Evolutionary conservation across 371 early-diverging fungal species (phyloP).

Genomic region (Choanephora cucurbitarum): DNA sequence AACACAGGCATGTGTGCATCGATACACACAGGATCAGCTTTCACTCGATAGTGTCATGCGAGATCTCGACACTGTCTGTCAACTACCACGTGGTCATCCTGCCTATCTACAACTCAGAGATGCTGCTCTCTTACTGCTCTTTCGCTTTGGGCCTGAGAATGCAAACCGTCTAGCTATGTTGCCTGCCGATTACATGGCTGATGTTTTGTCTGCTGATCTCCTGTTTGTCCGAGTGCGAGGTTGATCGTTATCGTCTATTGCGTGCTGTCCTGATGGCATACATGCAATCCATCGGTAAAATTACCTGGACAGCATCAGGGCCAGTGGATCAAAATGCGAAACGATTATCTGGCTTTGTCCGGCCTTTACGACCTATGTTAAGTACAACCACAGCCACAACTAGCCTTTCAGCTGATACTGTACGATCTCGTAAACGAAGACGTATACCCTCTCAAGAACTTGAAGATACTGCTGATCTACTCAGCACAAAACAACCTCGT

Average conservation of each 20-base stretch:
- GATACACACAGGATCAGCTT: slow-evolving; percentile 36
- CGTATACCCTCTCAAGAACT: slow-evolving; percentile 46
- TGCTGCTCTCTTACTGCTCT: slow-evolving; percentile 38
- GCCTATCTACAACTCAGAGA: slow-evolving; percentile 45
- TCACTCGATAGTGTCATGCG: slow-evolving; percentile 40
- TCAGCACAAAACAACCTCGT: neutral
- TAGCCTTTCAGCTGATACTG: slow-evolving; percentile 24
- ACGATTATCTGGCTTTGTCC: slow-evolving; percentile 44
- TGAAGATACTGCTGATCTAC: neutral
- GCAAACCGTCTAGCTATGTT: slow-evolving; percentile 32
- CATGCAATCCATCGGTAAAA: slow-evolving; percentile 48
- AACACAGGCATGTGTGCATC: slow-evolving; percentile 35
- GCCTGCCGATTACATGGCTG: slow-evolving; percentile 52
- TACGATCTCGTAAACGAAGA: slow-evolving; percentile 40
- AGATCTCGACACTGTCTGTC: slow-evolving; percentile 49
- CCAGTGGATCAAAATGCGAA: slow-evolving; percentile 45
- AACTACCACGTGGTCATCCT: slow-evolving; percentile 38
- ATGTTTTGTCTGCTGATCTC: slow-evolving; percentile 45
- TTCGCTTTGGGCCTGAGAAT: slow-evolving; percentile 42
- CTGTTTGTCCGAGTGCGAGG: slow-evolving; percentile 43
- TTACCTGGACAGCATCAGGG: slow-evolving; percentile 41
- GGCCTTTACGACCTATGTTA: no score
- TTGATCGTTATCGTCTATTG: slow-evolving; percentile 41
- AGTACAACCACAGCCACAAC: neutral
- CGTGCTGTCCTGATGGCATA: slow-evolving; percentile 35